Base-by-base conservation (phyloP, 2,329 filamentous ascomycete species). In the Akanthomyces uredinophilus region DNA sequence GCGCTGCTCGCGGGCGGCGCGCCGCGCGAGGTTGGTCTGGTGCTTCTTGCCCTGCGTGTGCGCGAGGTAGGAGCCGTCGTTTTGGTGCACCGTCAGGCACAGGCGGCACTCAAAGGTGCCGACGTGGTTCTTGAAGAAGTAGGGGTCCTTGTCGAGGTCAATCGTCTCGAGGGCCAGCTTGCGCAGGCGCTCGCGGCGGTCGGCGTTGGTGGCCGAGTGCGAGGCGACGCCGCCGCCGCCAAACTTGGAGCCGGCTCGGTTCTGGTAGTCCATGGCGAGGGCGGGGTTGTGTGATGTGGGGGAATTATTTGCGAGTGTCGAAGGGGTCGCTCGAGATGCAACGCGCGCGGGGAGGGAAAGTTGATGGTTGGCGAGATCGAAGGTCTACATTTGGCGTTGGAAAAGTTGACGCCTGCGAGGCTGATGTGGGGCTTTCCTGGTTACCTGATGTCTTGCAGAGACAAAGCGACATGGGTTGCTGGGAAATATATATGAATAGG, bases 91-190 rank as follows among this genome's bases (percentile, higher is more conserved):
- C 0, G 95, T 99, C 29, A 99, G 82, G 73, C 95, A 99, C 46
- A 99, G 89, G 35, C 95, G 91, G 76, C 95, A 99, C 78, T 99
- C 95, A 78, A 97, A 99, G 72, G 90, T 95, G 72, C 95, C 95
- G 70, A 98, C 91, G 77, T 99, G 94, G 82, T 99, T 99, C 77
- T 96, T 96, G 88, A 99, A 99, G 82, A 98, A 97, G 85, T 98
- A 99, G 0, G 95, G 95, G 79, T 99, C 95, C 79, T 97, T 98
- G 79, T 98, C 95, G 66, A 98, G 90, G 80, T 98, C 94, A 82
- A 99, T 99, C 61, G 92, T 96, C 79, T 99, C 95, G 72, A 99
- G 91, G 63, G 95, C 95, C 73, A 99, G 92, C 81, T 97, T 97
- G 76, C 94, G 92, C 44, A 99, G 89, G 66, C 95, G 93, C 77